A percentile compares a stretch with the other conserved stretches of the same genome.
phyloP scores from a whole-genome alignment of 371 early-diverging fungal genomes.

The Mortierella sp. region DNA sequence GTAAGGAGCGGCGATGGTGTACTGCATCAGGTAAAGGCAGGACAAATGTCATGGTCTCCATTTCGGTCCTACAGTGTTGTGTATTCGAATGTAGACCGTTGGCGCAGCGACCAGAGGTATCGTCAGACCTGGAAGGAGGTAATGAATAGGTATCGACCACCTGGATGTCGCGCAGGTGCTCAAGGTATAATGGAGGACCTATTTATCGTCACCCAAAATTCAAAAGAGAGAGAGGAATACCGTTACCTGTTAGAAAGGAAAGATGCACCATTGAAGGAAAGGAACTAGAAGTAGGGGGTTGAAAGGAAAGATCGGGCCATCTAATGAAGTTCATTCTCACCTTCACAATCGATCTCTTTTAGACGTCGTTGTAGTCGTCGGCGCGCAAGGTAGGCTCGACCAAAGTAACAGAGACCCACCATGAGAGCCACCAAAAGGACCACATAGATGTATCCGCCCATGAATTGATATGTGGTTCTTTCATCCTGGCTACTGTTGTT shows the following conservation, averaged over 20 bases:
- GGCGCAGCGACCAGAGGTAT: too few species aligned
- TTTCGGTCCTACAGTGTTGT: too few species aligned
- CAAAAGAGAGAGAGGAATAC: not conserved
- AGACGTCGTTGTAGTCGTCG: conserved; percentile 2
- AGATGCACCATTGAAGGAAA: not conserved
- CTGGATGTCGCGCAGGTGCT: not conserved
- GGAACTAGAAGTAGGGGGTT: not conserved
- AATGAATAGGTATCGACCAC: conserved; percentile 4
- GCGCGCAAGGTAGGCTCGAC: conserved; percentile 12
- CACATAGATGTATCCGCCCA: conserved; percentile 28
- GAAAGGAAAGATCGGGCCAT: not conserved
- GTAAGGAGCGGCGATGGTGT: too few species aligned
- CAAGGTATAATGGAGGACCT: not conserved
- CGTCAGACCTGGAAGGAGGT: too few species aligned
- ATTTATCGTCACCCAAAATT: conserved; percentile 1
- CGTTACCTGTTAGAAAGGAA: not conserved
- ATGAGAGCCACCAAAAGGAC: conserved; percentile 13
- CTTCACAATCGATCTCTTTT: conserved; percentile 3
- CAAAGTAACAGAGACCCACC: conserved; percentile 22
- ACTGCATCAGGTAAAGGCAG: too few species aligned
- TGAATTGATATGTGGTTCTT: not conserved
- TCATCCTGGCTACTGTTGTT: too few species aligned
- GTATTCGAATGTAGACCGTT: too few species aligned
- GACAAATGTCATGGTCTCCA: too few species aligned
- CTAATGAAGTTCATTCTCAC: not conserved